These are phyloP conservation scores for Prunus campanulata DNA, from an alignment of 306 rosid genomes.

Conservation along the genomic window DNA sequence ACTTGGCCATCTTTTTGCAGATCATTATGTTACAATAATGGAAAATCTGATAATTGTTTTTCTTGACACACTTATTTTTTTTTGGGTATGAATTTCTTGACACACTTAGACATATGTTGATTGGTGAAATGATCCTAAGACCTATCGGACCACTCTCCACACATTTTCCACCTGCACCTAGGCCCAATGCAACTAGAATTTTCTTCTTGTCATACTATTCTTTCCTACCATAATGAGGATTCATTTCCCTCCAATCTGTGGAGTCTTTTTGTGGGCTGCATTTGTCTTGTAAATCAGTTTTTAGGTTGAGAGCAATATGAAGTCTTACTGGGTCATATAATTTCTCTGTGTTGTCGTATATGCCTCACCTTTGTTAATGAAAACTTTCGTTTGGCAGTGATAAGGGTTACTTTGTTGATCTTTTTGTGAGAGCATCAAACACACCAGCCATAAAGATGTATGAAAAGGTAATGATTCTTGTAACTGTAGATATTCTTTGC, in stretches of 20 bases:
- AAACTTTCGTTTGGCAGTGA: constrained; percentile 54
- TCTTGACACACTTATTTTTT: not conserved
- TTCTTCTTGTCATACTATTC: not conserved
- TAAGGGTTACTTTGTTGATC: constrained; percentile 92
- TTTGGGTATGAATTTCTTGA: not conserved
- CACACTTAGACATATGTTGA: not conserved
- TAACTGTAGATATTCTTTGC: not conserved
- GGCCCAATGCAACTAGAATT: not conserved
- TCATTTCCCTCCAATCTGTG: not conserved
- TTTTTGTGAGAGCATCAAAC: constrained; percentile 96
- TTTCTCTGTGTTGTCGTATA: not conserved
- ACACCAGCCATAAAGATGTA: constrained; percentile 98
- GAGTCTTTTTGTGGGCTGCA: not conserved
- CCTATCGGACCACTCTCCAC: not conserved
- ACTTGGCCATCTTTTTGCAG: not conserved
- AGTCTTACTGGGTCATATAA: not conserved
- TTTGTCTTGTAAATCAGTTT: not conserved
- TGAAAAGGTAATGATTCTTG: constrained; percentile 64
- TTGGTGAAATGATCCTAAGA: not conserved
- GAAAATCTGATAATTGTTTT: not conserved
- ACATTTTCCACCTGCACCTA: not conserved
- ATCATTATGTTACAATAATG: not conserved
- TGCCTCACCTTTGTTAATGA: not conserved
- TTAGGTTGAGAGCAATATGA: not conserved
- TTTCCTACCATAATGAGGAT: not conserved